Conservation (phyloP, 176 grass and related monocot species). For the Leersia perrieri region DNA sequence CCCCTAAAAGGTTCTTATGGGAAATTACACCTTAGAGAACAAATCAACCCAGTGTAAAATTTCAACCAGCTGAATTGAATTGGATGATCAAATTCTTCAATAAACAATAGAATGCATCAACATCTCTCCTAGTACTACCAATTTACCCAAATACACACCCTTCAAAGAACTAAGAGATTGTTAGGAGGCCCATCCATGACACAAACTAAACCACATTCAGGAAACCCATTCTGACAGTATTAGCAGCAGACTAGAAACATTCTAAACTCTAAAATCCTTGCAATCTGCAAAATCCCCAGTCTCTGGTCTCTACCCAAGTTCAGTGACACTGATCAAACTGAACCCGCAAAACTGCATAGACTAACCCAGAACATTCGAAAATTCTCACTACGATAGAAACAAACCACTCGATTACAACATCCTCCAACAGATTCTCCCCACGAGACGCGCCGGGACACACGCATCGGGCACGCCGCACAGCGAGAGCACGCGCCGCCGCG, state of each 20-base stretch:
- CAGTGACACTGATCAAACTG: neutral
- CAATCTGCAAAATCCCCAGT: neutral
- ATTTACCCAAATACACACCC: neutral
- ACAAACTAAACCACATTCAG: neutral
- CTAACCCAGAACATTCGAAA: neutral
- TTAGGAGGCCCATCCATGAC: neutral
- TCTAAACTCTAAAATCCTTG: neutral
- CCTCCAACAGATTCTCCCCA: neutral
- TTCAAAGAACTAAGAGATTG: neutral
- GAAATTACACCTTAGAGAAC: neutral
- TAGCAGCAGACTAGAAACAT: neutral
- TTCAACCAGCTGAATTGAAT: neutral
- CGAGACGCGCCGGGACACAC: neutral
- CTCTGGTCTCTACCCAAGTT: neutral
- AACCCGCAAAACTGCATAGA: neutral
- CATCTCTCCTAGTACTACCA: neutral
- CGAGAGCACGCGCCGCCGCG: neutral
- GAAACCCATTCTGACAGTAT: neutral
- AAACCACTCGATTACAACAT: too few species aligned
- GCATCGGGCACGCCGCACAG: neutral
- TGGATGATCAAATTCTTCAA: neutral
- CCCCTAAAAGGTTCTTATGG: neutral
- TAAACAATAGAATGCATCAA: neutral
- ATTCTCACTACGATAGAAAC: neutral
- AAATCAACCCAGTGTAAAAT: neutral